Base-by-base conservation (phyloP, 805 yeast genomes). In the Wickerhamiella shivajii region DNA sequence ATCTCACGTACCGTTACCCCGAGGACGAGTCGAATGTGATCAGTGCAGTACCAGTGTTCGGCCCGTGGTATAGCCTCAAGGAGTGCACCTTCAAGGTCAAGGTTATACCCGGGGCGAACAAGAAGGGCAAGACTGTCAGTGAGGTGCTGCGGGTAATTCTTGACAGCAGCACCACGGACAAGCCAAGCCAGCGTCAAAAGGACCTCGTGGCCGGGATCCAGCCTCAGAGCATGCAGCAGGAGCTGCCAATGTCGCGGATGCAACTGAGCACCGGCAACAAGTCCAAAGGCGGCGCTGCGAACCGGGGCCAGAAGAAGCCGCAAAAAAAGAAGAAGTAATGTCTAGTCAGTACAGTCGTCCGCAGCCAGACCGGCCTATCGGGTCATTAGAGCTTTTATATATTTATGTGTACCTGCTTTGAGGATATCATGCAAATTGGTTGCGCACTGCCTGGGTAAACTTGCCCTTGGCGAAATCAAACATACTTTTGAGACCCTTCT, bases 381-480 rank as follows among this genome's bases (percentile, higher is more conserved):
- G n/a, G n/a, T n/a, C n/a, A n/a, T n/a, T n/a, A n/a, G n/a, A n/a
- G n/a, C n/a, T n/a, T n/a, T n/a, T n/a, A n/a, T n/a, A n/a, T n/a
- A n/a, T n/a, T n/a, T n/a, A n/a, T n/a, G n/a, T n/a, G n/a, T n/a
- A n/a, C n/a, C n/a, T n/a, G n/a, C n/a, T n/a, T n/a, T n/a, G n/a
- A n/a, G n/a, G n/a, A 26, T 11, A 4, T n/a, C 15, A 33, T 13
- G 29, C 18, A 12, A 50, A 47, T 42, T 53, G 57, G 39, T 53
- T 69, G 43, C 65, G 64, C 36, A 67, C 52, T 44, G 64, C 64
- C 50, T 69, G 71, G 29, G 69, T 63, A 20, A 71, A 51, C 45
- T 75, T 80, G 50, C 78, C 80, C 43, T 72, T 74, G 16, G 95
- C 95, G 56, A 85, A 79, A 29, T 81, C 77, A 64, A 81, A 80